phyloP scores from a whole-genome alignment of 139 green algal species.

The Nannochloris sp. region DNA sequence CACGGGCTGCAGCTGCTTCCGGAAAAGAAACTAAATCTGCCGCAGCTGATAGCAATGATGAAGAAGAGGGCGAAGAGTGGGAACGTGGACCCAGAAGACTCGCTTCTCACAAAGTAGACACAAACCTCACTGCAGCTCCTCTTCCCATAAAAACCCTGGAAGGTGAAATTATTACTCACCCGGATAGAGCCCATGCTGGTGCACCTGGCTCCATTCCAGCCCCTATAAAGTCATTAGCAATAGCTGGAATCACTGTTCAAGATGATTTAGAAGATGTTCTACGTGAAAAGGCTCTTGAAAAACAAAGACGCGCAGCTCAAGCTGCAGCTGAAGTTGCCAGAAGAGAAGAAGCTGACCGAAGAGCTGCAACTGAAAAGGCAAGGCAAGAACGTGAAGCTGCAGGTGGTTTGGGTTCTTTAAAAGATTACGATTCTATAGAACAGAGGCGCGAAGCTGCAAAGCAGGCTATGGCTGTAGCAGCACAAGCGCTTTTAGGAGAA shows the following conservation, averaged over 20 bases:
- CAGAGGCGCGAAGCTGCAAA: constrained; percentile 40
- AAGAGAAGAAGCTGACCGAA: neutral
- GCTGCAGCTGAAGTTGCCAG: neutral
- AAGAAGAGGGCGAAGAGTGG: neutral
- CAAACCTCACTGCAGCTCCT: neutral
- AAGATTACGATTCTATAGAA: constrained; percentile 7
- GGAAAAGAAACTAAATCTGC: neutral
- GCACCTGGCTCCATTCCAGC: neutral
- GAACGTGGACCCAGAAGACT: neutral
- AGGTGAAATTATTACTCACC: constrained; percentile 39
- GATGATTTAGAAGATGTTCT: constrained; percentile 34
- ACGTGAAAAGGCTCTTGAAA: neutral
- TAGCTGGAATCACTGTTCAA: constrained; percentile 40
- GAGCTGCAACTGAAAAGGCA: neutral
- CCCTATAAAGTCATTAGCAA: neutral
- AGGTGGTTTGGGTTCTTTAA: neutral
- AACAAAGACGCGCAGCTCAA: neutral
- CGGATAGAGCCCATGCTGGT: no score
- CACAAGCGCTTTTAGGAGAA: constrained; percentile 57
- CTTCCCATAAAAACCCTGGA: constrained; percentile 51
- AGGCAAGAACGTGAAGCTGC: neutral
- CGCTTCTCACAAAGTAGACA: neutral
- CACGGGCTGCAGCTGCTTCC: constrained; percentile 1
- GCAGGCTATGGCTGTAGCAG: constrained; percentile 60
- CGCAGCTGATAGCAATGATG: neutral